Base-by-base conservation (phyloP, 345 rosid genomes). In the Turritis glabra region DNA sequence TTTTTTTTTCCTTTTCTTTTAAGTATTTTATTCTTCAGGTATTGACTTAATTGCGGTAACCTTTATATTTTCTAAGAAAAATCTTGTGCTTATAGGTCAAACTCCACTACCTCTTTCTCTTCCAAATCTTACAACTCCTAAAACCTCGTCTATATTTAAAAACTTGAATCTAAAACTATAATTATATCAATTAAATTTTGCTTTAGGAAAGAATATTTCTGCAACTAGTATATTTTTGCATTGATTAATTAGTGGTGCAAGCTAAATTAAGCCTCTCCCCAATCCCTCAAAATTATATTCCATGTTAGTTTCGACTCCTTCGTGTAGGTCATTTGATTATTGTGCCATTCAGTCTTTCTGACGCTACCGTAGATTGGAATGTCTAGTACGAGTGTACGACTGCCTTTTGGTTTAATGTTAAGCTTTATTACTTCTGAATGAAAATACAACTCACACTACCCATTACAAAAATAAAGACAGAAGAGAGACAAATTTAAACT, bases 41-140 rank as follows among this genome's bases (percentile, higher is more conserved):
- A 61, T 69, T 76, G 79, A 76, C 79, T 52, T 51, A 68, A 22
- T 21, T 52, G 38, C 53, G 15, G n/a, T 29, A 14, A 53, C 63
- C 30, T 73, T 51, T 51, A 46, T 61, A 40, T 46, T 64, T 65
- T 35, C 38, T 21, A 58, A 18, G 38, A 57, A 57, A 46, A 57
- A 74, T 58, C 10, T 67, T 67, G 44, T 75, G 37, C 68, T 50
- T 50, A 75, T 67, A 67, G 52, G 79, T 75, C 73, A 75, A 75
- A 67, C 61, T 59, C 79, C 73, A 75, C 79, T 67, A 75, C 25
- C 67, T 67, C 78, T 18, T 0, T 50, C 61, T 37, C 62, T 60
- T 75, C 17, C 41, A 35, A 65, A 43, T 15, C 18, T 6, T 43
- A 7, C 7, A 15, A 43, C 41, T 56, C 56, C 65, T 56, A 56